Percentiles rank a stretch among this genome's conserved stretches.
Evolutionary conservation across 345 rosid species (phyloP).

Genomic region (Citrus inodora): DNA sequence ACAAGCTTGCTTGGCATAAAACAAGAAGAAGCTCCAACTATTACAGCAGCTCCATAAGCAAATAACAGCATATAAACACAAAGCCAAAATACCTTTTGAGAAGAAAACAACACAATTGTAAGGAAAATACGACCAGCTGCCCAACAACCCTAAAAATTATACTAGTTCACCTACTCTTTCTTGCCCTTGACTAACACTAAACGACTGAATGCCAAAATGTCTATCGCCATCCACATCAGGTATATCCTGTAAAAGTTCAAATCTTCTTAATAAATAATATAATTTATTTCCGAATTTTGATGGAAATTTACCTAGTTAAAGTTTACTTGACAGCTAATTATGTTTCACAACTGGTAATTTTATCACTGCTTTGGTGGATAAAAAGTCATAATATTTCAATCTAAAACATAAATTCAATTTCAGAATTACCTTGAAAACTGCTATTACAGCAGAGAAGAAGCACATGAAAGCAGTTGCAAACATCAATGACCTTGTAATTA

Average conservation of each 20-base stretch:
- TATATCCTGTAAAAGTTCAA: slow-evolving; percentile 24
- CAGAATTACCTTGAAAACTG: slow-evolving; percentile 29
- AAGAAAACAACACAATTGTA: background rate
- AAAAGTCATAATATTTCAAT: no score
- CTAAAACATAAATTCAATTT: background rate
- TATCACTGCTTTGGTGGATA: no score
- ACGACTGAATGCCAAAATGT: slow-evolving; percentile 28
- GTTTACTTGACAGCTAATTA: no score
- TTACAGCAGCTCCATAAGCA: slow-evolving; percentile 29
- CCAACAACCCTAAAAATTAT: background rate
- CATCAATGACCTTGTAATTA: slow-evolving; percentile 18
- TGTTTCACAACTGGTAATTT: no score
- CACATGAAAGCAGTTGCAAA: slow-evolving; percentile 35
- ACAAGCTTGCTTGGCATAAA: slow-evolving; percentile 17
- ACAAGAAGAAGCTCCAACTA: slow-evolving; percentile 24
- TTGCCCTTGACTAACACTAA: slow-evolving; percentile 25
- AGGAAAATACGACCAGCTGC: background rate
- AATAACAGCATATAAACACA: slow-evolving; percentile 28
- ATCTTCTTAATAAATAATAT: background rate
- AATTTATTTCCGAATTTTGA: no score
- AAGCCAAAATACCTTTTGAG: slow-evolving; percentile 25
- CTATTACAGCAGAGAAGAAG: slow-evolving; percentile 32
- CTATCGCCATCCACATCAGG: slow-evolving; percentile 39
- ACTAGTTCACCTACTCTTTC: slow-evolving; percentile 18
- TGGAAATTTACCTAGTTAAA: no score